Base-by-base conservation (phyloP, 1,284 basidiomycete genomes). In the Trichosporon sp. region DNA sequence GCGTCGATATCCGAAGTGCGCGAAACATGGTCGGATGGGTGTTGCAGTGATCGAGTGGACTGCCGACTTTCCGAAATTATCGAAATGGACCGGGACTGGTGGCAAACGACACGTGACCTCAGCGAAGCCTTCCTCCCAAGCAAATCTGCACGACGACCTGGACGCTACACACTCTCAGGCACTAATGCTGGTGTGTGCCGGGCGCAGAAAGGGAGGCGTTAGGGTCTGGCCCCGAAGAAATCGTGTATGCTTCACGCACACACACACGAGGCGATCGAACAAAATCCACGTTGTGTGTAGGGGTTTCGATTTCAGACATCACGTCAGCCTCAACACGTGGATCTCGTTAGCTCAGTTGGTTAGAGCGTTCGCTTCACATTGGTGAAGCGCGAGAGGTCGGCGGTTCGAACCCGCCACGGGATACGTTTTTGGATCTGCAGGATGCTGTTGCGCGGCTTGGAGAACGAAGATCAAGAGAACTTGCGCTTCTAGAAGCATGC, bases 321-420 rank as follows among this genome's bases (percentile, higher is more conserved):
- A 19, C 48, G 16, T 54, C 48, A 54, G 21, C n/a, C 12, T 6
- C 4, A 54, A 54, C 48, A 54, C 21, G 7, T 19, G 19, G 16
- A 63, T 63, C 16, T n/a, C 59, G 59, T 35, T 63, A 63, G 59
- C 59, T 63, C 59, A 63, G 59, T 35, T 63, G 59, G 59, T 63
- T 63, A 63, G 59, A 63, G 59, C 59, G 59, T 63, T 63, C 59
- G 59, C 59, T 63, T 63, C 59, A 63, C 59, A 63, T 35, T 12
- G 4, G 31, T 63, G 59, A 63, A 37, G 59, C 59, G 59, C 59
- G 59, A 63, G 31, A 63, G 59, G 59, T 63, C 59, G 59, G 59
- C 59, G 59, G 59, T 63, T 63, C 59, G 59, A 63, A 63, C 59
- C 59, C 59, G 59, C 59, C 59, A 35, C 59, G 59, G 59, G 59